A percentile compares a stretch with the other conserved stretches of the same genome.
Evolutionary conservation across 768 basidiomycete species (phyloP).

Genomic region (Kwoniella pini): DNA sequence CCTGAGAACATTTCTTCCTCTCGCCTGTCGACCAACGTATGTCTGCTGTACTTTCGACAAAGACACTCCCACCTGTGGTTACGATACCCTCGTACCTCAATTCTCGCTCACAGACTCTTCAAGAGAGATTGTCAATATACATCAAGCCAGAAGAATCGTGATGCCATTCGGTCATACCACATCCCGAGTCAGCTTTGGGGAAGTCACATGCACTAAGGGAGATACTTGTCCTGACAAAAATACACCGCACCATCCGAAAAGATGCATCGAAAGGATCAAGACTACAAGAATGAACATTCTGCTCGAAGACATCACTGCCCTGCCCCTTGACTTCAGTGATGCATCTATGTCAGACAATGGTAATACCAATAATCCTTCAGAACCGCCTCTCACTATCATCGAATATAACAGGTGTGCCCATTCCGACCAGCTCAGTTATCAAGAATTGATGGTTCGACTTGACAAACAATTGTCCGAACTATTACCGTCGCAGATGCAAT

Average conservation of each 20-base stretch:
- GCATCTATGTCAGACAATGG: neutral
- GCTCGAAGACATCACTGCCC: neutral
- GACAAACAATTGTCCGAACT: too few relatives aligned
- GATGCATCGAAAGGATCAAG: neutral
- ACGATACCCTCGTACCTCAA: neutral
- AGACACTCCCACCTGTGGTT: neutral
- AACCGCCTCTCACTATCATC: too few relatives aligned
- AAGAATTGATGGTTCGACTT: too few relatives aligned
- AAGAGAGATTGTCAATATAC: constrained; percentile 8
- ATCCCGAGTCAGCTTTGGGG: neutral
- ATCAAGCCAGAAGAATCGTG: neutral
- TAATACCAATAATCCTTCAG: too few relatives aligned
- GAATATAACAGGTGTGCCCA: too few relatives aligned
- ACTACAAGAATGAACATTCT: neutral
- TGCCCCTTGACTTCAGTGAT: neutral
- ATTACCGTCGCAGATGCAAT: too few relatives aligned
- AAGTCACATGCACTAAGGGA: neutral
- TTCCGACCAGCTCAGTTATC: too few relatives aligned
- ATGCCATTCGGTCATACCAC: neutral
- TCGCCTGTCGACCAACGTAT: constrained; percentile 3
- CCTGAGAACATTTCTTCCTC: constrained; percentile 1
- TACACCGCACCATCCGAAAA: neutral
- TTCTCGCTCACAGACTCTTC: neutral
- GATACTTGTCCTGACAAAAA: neutral
- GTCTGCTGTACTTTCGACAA: neutral